Conservation (phyloP, 768 basidiomycete species). For the Lactarius sanguifluus region DNA sequence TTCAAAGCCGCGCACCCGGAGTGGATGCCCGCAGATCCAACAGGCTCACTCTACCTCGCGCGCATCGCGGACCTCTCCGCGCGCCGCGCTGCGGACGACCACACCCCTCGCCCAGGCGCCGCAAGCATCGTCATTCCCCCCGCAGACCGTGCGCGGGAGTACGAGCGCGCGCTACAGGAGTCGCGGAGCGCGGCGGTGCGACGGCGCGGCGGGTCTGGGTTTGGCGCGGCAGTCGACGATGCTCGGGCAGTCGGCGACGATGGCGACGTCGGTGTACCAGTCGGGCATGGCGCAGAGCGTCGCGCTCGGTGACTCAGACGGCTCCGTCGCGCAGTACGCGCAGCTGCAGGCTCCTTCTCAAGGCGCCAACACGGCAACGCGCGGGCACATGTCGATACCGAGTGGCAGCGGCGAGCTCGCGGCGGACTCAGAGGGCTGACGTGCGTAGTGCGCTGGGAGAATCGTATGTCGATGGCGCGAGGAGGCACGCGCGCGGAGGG, state of each 20-base stretch:
- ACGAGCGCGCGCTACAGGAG: slow-evolving; percentile 71
- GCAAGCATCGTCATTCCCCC: neutral
- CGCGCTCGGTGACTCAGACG: slow-evolving; percentile 74
- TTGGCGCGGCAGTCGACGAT: slow-evolving; percentile 45
- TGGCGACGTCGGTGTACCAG: slow-evolving; percentile 42
- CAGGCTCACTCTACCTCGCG: slow-evolving; percentile 86
- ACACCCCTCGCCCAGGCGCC: slow-evolving; percentile 12
- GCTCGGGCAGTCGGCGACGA: slow-evolving; percentile 35
- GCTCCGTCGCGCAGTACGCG: slow-evolving; percentile 42
- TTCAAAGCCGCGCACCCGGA: slow-evolving; percentile 97
- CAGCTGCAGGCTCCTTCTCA: neutral
- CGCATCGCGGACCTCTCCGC: slow-evolving; percentile 56
- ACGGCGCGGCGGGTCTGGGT: slow-evolving; percentile 40
- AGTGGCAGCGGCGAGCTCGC: slow-evolving; percentile 27
- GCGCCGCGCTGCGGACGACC: slow-evolving; percentile 16
- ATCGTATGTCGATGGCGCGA: slow-evolving; percentile 71
- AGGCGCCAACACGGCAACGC: neutral
- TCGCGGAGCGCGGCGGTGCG: slow-evolving; percentile 56
- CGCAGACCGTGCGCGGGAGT: slow-evolving; percentile 62
- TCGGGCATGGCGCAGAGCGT: slow-evolving; percentile 65
- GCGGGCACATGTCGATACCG: slow-evolving; percentile 1
- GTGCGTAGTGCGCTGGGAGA: slow-evolving; percentile 64
- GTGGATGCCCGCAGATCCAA: slow-evolving; percentile 91
- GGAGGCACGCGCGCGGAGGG: slow-evolving; percentile 40
- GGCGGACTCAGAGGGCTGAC: slow-evolving; percentile 49